A percentile compares a stretch with the other conserved stretches of the same genome.
Evolutionary conservation across 371 early-diverging fungal species (phyloP).

Genomic region (Mucor velutinosus): DNA sequence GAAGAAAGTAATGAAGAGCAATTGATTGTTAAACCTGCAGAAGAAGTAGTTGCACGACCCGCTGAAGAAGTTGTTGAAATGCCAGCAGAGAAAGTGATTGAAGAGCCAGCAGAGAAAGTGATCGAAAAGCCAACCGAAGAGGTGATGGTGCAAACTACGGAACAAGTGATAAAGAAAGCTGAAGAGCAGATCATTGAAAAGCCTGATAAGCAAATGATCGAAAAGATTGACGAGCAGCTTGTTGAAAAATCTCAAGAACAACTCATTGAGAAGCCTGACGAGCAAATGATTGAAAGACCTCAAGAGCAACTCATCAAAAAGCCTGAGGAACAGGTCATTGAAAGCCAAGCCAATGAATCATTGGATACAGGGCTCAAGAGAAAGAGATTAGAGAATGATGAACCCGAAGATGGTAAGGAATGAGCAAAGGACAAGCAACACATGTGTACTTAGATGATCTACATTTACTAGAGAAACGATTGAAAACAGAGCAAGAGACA

Average conservation of each 20-base stretch:
- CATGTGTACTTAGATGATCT: not conserved
- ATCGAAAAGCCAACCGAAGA: not conserved
- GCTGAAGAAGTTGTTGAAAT: not conserved
- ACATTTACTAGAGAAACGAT: not conserved
- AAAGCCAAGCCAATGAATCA: not conserved
- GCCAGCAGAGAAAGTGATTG: not conserved
- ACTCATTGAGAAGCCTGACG: not conserved
- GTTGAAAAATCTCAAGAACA: slow-evolving; percentile 19
- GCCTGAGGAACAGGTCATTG: not conserved
- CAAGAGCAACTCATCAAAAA: not conserved
- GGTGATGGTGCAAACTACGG: not conserved
- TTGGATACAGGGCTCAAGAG: slow-evolving; percentile 20
- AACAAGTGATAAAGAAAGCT: not conserved
- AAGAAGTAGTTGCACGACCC: slow-evolving; percentile 3
- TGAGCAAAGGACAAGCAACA: not conserved
- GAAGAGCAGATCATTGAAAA: not conserved
- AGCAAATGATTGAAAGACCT: not conserved
- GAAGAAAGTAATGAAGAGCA: slow-evolving; percentile 8
- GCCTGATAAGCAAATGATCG: slow-evolving; percentile 13
- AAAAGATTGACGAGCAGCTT: not conserved
- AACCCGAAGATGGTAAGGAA: not conserved
- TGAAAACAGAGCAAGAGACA: not conserved
- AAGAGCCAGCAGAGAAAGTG: not conserved
- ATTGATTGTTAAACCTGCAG: not conserved
- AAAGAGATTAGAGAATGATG: slow-evolving; percentile 5